Conservation (phyloP, 139 green algal genomes). For the Edaphochlamys debaryana region DNA sequence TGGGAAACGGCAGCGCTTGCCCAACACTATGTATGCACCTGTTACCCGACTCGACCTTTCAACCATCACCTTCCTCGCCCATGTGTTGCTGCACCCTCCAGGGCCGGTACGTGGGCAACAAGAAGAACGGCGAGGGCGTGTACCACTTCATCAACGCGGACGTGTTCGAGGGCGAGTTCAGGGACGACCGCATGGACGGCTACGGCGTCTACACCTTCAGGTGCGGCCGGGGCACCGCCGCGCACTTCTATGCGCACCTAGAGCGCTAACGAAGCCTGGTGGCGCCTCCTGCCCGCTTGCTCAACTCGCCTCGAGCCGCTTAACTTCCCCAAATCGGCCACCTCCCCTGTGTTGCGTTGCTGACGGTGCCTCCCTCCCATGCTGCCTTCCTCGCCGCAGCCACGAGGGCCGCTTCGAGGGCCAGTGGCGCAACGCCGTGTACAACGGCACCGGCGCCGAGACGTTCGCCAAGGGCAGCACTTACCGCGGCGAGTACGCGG, state of each 20-base stretch:
- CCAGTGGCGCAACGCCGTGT: slow-evolving; percentile 66
- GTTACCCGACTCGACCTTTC: no score
- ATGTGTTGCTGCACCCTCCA: no score
- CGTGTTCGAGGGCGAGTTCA: slow-evolving; percentile 78
- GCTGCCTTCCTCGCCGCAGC: not conserved
- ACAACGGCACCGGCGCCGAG: slow-evolving; percentile 70
- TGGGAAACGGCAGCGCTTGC: no score
- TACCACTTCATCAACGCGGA: slow-evolving; percentile 77
- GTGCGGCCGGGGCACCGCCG: not conserved
- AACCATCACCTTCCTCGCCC: no score
- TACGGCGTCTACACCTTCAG: slow-evolving; percentile 75
- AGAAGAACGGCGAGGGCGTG: slow-evolving; percentile 74
- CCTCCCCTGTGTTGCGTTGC: no score
- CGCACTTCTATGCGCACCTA: no score
- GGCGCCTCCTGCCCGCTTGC: no score
- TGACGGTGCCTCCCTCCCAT: no score
- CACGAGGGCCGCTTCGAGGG: slow-evolving; percentile 62
- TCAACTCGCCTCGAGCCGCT: no score
- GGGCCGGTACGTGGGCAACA: slow-evolving; percentile 59
- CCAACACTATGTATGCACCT: no score
- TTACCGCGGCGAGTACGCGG: slow-evolving; percentile 64
- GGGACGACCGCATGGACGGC: slow-evolving; percentile 75
- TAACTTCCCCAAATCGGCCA: no score
- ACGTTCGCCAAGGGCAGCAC: slow-evolving; percentile 74
- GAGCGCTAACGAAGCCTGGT: no score